Conservation (phyloP, 495 filamentous ascomycete species). For the Jackrogersella multiformis region DNA sequence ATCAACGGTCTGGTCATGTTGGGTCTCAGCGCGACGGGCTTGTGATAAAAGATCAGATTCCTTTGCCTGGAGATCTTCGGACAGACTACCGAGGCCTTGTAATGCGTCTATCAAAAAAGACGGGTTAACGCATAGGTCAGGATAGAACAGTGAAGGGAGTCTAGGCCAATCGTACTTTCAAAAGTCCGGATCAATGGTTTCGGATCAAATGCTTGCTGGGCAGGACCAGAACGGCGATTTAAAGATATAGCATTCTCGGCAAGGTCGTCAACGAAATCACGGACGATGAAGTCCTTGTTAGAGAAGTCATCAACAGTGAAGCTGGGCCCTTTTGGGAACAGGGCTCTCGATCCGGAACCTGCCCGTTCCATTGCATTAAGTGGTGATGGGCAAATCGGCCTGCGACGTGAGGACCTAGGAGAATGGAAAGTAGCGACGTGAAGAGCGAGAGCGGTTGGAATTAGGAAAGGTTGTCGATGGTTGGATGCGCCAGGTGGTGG, state of each 20-base stretch:
- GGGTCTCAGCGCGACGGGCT: conserved; percentile 88
- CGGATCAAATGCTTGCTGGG: conserved; percentile 87
- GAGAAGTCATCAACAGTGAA: conserved; percentile 92
- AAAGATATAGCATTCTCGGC: conserved; percentile 81
- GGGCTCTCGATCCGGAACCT: conserved; percentile 62
- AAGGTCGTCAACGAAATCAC: conserved; percentile 94
- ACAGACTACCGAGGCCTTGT: conserved; percentile 77
- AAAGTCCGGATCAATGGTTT: conserved; percentile 97
- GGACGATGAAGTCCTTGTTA: conserved; percentile 92
- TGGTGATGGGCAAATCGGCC: not conserved
- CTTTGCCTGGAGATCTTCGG: conserved; percentile 81
- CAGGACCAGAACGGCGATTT: conserved; percentile 75
- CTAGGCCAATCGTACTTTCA: conserved; percentile 66
- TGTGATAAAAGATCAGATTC: conserved; percentile 91
- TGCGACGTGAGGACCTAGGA: conserved; percentile 18
- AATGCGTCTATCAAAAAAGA: conserved; percentile 63
- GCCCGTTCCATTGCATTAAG: conserved; percentile 55
- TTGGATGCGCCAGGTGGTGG: conserved; percentile 12
- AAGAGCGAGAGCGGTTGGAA: not conserved
- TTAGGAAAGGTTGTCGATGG: conserved; percentile 10
- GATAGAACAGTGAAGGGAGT: not conserved
- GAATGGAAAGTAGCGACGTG: not conserved
- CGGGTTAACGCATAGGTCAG: conserved; percentile 35
- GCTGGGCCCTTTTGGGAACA: conserved; percentile 80
- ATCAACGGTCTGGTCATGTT: conserved; percentile 89